These are phyloP conservation scores for Leccinum uliginosum DNA, from an alignment of 768 basidiomycete genomes.

Conservation along the genomic window DNA sequence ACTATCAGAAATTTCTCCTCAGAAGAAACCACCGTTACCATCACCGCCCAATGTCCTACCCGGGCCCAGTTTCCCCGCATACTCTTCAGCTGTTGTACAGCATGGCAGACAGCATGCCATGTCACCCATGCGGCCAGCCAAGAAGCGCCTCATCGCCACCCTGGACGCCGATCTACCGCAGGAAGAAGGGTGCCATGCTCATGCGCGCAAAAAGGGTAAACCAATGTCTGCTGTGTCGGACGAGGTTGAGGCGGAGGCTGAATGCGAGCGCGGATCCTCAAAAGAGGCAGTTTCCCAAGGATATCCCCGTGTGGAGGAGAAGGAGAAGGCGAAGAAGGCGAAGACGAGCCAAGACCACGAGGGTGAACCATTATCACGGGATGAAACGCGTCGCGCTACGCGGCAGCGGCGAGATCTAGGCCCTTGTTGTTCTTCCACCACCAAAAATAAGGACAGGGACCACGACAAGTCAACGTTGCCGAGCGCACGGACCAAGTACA, in stretches of 20 bases:
- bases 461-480: slow-evolving; percentile 14
- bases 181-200: slow-evolving; percentile 9
- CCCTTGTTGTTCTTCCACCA: neutral
- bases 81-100: slow-evolving; percentile 15
- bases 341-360: neutral
- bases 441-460: neutral
- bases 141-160: slow-evolving; percentile 42
- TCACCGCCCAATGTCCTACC: slow-evolving; percentile 1
- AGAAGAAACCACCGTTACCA: slow-evolving; percentile 13
- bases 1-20: slow-evolving; percentile 50
- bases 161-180: slow-evolving; percentile 21
- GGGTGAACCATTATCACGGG: slow-evolving; percentile 3
- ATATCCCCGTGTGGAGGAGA: neutral
- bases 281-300: slow-evolving; percentile 12
- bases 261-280: slow-evolving; percentile 15
- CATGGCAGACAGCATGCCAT: slow-evolving; percentile 18
- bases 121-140: slow-evolving; percentile 40
- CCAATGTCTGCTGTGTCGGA: neutral
- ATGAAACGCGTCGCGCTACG: slow-evolving; percentile 3
- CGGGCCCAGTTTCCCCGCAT: slow-evolving; percentile 4
- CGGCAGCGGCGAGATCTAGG: neutral
- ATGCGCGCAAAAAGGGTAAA: slow-evolving; percentile 32
- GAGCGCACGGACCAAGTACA: slow-evolving; percentile 29
- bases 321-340: neutral
- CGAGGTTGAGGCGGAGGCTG: neutral